These are phyloP conservation scores for Fusarium armeniacum DNA, from an alignment of 2,329 filamentous ascomycete species.

Conservation along the genomic window DNA sequence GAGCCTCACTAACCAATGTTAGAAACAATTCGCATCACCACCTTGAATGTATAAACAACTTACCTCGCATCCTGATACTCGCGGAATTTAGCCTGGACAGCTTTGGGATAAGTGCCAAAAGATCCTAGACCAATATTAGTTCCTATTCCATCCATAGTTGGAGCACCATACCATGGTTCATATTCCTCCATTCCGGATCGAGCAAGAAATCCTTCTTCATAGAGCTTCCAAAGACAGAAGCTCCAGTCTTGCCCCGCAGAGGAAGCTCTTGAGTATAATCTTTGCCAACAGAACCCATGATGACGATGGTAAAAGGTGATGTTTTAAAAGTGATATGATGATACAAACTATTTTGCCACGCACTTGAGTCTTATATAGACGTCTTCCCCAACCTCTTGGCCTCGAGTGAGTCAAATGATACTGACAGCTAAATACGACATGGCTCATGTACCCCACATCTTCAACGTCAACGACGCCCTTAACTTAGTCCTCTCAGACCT, in stretches of 20 bases:
- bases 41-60: background rate
- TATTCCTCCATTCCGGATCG: slow-evolving; percentile 74
- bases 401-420: slow-evolving; percentile 38
- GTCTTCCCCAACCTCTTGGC: background rate
- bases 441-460: slow-evolving; percentile 40
- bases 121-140: slow-evolving; percentile 67
- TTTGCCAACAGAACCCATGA: slow-evolving; percentile 45
- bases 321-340: background rate
- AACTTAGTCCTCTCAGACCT: background rate
- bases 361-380: slow-evolving; percentile 20
- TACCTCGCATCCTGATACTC: slow-evolving; percentile 72
- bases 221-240: slow-evolving; percentile 52
- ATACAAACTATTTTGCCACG: background rate
- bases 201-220: slow-evolving; percentile 78
- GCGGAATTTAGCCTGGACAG: slow-evolving; percentile 71
- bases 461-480: slow-evolving; percentile 47
- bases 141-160: background rate
- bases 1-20: slow-evolving; percentile 64
- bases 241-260: slow-evolving; percentile 40
- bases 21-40: background rate
- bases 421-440: slow-evolving; percentile 1
- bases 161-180: slow-evolving; percentile 78
- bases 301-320: slow-evolving; percentile 6
- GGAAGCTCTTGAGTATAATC: slow-evolving; percentile 41
- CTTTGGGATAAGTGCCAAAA: slow-evolving; percentile 80